Conservation (phyloP, 768 basidiomycete genomes). For the Naganishia randhawae region DNA sequence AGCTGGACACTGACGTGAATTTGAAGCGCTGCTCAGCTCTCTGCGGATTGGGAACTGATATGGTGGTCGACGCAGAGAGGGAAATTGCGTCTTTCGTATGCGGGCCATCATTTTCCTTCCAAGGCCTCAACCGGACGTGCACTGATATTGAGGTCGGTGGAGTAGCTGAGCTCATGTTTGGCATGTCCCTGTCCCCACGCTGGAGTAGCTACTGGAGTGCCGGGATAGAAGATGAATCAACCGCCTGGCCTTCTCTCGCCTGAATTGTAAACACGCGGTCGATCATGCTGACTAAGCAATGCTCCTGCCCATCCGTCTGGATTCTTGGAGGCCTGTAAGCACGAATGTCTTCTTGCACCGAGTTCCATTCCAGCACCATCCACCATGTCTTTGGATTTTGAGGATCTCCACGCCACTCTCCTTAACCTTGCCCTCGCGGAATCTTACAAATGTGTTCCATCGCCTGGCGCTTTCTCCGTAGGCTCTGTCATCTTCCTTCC, state of each 20-base stretch:
- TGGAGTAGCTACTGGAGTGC: too few species aligned
- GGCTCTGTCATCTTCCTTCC: slow-evolving; percentile 47
- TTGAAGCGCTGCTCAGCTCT: slow-evolving; percentile 68
- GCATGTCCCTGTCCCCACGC: too few species aligned
- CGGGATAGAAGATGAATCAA: too few species aligned
- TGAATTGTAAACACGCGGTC: background rate
- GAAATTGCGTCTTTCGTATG: slow-evolving; percentile 14
- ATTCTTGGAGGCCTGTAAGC: too few species aligned
- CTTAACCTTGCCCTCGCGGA: slow-evolving; percentile 43
- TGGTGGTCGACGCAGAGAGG: slow-evolving; percentile 6
- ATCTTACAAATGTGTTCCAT: slow-evolving; percentile 39
- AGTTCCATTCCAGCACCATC: background rate
- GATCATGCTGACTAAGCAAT: background rate
- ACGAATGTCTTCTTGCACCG: background rate
- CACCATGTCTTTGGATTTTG: background rate
- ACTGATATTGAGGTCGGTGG: slow-evolving; percentile 24
- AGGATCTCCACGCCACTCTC: slow-evolving; percentile 36
- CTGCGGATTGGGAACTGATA: slow-evolving; percentile 68
- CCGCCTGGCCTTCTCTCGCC: too few species aligned
- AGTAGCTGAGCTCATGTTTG: background rate
- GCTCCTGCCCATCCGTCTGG: background rate
- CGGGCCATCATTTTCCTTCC: slow-evolving; percentile 14
- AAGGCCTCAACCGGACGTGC: slow-evolving; percentile 22
- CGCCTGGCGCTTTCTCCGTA: slow-evolving; percentile 47
- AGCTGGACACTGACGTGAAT: slow-evolving; percentile 60